These are phyloP conservation scores for Xerocomellus dryophilus DNA, from an alignment of 768 basidiomycete genomes.

Conservation along the genomic window DNA sequence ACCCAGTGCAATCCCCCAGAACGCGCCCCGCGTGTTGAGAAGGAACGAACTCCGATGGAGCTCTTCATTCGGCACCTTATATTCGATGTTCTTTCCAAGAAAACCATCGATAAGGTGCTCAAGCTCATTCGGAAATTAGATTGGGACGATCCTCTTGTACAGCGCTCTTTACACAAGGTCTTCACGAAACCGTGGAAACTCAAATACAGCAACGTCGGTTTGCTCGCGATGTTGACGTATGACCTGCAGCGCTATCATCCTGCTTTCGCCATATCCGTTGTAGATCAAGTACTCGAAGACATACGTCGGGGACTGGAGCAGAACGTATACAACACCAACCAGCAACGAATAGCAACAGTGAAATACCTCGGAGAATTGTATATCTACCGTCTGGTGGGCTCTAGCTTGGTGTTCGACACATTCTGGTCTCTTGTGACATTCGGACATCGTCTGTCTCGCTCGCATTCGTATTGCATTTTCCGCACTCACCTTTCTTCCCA, in stretches of 20 bases:
- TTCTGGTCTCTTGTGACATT: conserved; percentile 94
- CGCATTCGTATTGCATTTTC: neutral
- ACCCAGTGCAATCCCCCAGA: conserved; percentile 94
- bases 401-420: conserved; percentile 86
- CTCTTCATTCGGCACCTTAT: conserved; percentile 95
- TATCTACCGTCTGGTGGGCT: conserved; percentile 90
- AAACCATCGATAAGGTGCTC: conserved; percentile 93
- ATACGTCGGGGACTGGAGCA: conserved; percentile 87
- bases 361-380: conserved; percentile 97
- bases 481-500: conserved; percentile 33
- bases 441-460: conserved; percentile 76
- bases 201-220: conserved; percentile 83
- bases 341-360: conserved; percentile 84
- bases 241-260: conserved; percentile 93
- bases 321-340: conserved; percentile 93
- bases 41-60: conserved; percentile 82
- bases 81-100: conserved; percentile 88
- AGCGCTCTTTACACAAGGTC: conserved; percentile 71
- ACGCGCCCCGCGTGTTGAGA: conserved; percentile 79
- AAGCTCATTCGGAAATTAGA: conserved; percentile 91
- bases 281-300: conserved; percentile 95
- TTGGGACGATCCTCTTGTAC: conserved; percentile 77
- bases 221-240: conserved; percentile 92
- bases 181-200: conserved; percentile 99
- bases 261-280: conserved; percentile 79